Evolutionary conservation across 139 green algal species (phyloP).

Genomic region (Nannochloris sp.): DNA sequence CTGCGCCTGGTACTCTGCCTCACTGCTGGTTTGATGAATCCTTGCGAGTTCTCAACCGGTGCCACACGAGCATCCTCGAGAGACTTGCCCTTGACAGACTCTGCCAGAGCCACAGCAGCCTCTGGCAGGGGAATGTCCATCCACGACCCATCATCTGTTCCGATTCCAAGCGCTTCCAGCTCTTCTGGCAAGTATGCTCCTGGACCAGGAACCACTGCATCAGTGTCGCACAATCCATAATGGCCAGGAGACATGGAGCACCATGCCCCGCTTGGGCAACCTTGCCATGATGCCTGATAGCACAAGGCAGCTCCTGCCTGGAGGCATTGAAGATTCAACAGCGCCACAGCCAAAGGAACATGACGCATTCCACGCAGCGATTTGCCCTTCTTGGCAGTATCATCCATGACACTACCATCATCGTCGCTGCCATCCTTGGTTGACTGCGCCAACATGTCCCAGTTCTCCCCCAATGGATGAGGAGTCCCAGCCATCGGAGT

Average conservation of each 20-base stretch:
- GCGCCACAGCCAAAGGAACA: constrained; percentile 9
- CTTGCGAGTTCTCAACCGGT: not conserved
- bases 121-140: not conserved
- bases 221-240: constrained; percentile 1
- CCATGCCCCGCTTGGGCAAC: constrained; percentile 14
- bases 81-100: not conserved
- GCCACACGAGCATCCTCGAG: not conserved
- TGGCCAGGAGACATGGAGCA: constrained; percentile 12
- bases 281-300: constrained; percentile 14
- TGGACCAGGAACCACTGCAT: constrained; percentile 16
- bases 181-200: constrained; percentile 18
- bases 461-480: too few relatives aligned
- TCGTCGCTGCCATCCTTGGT: too few relatives aligned
- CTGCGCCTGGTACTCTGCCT: constrained; percentile 5
- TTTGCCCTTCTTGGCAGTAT: too few relatives aligned
- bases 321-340: constrained; percentile 19
- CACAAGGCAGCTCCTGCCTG: not conserved
- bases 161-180: constrained; percentile 21
- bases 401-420: too few relatives aligned
- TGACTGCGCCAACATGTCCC: too few relatives aligned
- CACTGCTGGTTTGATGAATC: not conserved
- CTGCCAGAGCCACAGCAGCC: constrained; percentile 14
- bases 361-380: not conserved
- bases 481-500: too few relatives aligned
- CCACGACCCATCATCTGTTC: not conserved